phyloP scores from a whole-genome alignment of 371 early-diverging fungal species.

The Actinomucor elegans region DNA sequence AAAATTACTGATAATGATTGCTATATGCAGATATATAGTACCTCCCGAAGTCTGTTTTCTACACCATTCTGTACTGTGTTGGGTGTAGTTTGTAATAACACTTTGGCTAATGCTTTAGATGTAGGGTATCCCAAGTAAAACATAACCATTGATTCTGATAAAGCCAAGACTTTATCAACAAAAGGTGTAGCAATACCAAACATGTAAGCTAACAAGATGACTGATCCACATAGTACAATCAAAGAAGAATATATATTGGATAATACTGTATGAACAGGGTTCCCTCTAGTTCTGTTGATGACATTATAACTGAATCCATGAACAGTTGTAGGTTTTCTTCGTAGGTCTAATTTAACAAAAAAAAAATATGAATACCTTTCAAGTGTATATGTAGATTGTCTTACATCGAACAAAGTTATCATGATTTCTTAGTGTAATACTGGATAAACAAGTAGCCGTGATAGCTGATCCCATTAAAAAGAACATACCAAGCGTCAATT shows the following conservation, averaged over 20 bases:
- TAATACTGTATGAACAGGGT: slow-evolving; percentile 28
- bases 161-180: slow-evolving; percentile 54
- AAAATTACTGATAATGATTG: too few relatives aligned
- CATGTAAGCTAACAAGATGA: slow-evolving; percentile 23
- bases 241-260: slow-evolving; percentile 40
- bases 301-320: slow-evolving; percentile 52
- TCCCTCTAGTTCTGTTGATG: slow-evolving; percentile 39
- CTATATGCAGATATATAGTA: too few relatives aligned
- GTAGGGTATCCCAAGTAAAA: slow-evolving; percentile 48
- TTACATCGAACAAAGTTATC: slow-evolving; percentile 59
- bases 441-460: slow-evolving; percentile 49
- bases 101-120: slow-evolving; percentile 38
- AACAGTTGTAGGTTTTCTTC: slow-evolving; percentile 38
- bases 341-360: slow-evolving; percentile 16
- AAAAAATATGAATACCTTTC: background rate
- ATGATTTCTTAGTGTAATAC: slow-evolving; percentile 57
- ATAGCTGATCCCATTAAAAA: slow-evolving; percentile 45
- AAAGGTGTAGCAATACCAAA: slow-evolving; percentile 28
- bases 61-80: slow-evolving; percentile 33
- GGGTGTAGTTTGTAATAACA: slow-evolving; percentile 47
- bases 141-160: slow-evolving; percentile 56
- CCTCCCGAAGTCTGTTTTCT: slow-evolving; percentile 41
- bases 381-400: too few relatives aligned
- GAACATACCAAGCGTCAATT: slow-evolving; percentile 37
- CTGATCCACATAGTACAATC: slow-evolving; percentile 31